These are phyloP conservation scores for Rhinocladiella mackenziei DNA, from an alignment of 2,329 filamentous ascomycete genomes.

Conservation along the genomic window DNA sequence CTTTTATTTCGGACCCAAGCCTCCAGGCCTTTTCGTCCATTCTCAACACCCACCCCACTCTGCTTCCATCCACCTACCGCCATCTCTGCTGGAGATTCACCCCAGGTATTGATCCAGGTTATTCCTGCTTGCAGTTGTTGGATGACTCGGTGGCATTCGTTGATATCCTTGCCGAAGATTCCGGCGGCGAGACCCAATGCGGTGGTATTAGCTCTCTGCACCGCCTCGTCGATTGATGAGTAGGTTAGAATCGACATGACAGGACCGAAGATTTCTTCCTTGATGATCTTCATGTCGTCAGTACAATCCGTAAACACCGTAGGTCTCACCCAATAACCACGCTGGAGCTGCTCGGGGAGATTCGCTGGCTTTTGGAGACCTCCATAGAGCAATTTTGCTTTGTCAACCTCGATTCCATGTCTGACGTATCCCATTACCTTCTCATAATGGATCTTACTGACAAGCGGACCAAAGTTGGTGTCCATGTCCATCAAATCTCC, in stretches of 20 bases:
- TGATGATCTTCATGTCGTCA: conserved; percentile 73
- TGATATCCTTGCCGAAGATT: conserved; percentile 73
- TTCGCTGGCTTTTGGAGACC: conserved; percentile 57
- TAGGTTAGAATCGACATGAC: conserved; percentile 80
- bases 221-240: conserved; percentile 63
- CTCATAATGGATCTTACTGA: conserved; percentile 67
- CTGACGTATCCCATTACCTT: conserved; percentile 76
- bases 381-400: conserved; percentile 69
- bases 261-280: conserved; percentile 84
- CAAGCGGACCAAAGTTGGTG: conserved; percentile 82
- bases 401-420: conserved; percentile 69
- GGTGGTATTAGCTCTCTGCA: conserved; percentile 71
- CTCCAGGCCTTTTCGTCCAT: conserved; percentile 72
- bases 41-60: conserved; percentile 83
- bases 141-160: conserved; percentile 67
- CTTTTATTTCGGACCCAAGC: conserved; percentile 86
- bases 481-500: conserved; percentile 66
- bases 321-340: conserved; percentile 79
- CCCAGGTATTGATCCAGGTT: conserved; percentile 91
- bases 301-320: conserved; percentile 84
- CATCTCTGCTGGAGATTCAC: conserved; percentile 90
- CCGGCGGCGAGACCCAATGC: conserved; percentile 76
- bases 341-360: conserved; percentile 48
- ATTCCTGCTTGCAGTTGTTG: conserved; percentile 74
- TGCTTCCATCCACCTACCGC: conserved; percentile 88